These are phyloP conservation scores for Diutina scorzettiae DNA, from an alignment of 1,139 yeast genomes.

Conservation along the genomic window DNA sequence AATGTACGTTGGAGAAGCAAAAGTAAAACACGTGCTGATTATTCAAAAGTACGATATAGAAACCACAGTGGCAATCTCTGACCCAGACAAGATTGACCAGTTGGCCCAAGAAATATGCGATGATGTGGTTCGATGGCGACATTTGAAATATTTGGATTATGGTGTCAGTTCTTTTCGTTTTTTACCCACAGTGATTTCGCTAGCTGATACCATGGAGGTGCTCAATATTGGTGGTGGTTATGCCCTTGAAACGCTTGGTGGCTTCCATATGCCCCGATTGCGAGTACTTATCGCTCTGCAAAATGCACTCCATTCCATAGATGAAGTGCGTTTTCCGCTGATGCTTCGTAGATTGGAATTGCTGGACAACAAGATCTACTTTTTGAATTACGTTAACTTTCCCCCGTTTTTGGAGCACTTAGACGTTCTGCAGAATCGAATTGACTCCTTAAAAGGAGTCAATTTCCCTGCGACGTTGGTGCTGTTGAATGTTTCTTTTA, in stretches of 20 bases:
- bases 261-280: slow-evolving; percentile 31
- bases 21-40: slow-evolving; percentile 3
- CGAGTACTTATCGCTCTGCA: slow-evolving; percentile 22
- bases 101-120: slow-evolving; percentile 20
- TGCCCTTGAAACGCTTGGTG: slow-evolving; percentile 29
- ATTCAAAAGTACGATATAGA: slow-evolving; percentile 5
- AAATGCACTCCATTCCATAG: slow-evolving; percentile 26
- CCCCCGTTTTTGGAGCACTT: slow-evolving; percentile 21
- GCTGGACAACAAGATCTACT: slow-evolving; percentile 28
- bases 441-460: slow-evolving; percentile 28
- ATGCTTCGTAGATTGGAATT: slow-evolving; percentile 23
- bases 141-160: slow-evolving; percentile 25
- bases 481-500: slow-evolving; percentile 23
- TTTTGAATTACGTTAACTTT: slow-evolving; percentile 29
- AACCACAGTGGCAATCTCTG: slow-evolving; percentile 5
- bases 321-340: slow-evolving; percentile 24
- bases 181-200: slow-evolving; percentile 26
- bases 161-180: slow-evolving; percentile 27
- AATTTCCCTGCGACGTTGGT: slow-evolving; percentile 24
- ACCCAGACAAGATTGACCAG: slow-evolving; percentile 1
- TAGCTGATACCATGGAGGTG: slow-evolving; percentile 27
- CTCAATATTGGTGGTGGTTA: slow-evolving; percentile 32
- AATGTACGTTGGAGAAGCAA: not conserved
- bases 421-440: slow-evolving; percentile 30
- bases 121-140: slow-evolving; percentile 27